Conservation (phyloP, 2,329 filamentous ascomycete species). For the Fusarium nisikadoi region DNA sequence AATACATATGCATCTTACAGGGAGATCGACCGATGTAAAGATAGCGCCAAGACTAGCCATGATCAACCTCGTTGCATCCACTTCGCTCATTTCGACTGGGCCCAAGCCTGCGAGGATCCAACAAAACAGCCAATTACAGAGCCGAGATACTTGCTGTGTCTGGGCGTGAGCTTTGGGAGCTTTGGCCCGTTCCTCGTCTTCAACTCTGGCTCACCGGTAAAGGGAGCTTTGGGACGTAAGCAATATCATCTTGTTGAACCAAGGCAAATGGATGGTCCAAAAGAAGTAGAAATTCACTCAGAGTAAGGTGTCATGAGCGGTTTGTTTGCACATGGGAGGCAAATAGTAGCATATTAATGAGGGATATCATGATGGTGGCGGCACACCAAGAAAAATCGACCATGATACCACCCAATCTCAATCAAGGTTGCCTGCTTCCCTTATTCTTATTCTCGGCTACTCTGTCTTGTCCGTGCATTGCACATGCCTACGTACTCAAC, state of each 20-base stretch:
- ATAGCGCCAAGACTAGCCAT: conserved; percentile 31
- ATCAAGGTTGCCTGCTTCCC: conserved; percentile 2
- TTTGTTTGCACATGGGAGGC: conserved; percentile 2
- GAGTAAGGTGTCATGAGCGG: not conserved
- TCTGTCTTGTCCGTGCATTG: not conserved
- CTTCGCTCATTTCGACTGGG: conserved; percentile 41
- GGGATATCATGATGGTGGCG: conserved; percentile 32
- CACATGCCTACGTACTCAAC: conserved; percentile 2
- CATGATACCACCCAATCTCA: conserved; percentile 22
- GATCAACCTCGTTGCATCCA: conserved; percentile 30
- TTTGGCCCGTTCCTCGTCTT: conserved; percentile 18
- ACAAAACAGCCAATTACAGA: conserved; percentile 32
- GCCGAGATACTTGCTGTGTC: conserved; percentile 20
- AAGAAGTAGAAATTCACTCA: not conserved
- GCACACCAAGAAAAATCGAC: conserved; percentile 7
- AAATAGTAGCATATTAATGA: conserved; percentile 2
- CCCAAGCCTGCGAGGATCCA: conserved; percentile 10
- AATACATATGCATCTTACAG: not conserved
- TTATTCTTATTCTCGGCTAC: conserved; percentile 5
- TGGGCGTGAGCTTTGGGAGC: conserved; percentile 15
- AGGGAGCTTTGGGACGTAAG: not conserved
- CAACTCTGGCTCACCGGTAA: conserved; percentile 2
- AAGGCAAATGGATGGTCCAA: not conserved
- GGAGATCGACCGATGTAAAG: conserved; percentile 32
- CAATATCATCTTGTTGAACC: not conserved